Percentiles rank a stretch among this genome's conserved stretches.
These are phyloP conservation scores for Puccinia polysora DNA, from an alignment of 1,284 basidiomycete species.

Conservation along the genomic window DNA sequence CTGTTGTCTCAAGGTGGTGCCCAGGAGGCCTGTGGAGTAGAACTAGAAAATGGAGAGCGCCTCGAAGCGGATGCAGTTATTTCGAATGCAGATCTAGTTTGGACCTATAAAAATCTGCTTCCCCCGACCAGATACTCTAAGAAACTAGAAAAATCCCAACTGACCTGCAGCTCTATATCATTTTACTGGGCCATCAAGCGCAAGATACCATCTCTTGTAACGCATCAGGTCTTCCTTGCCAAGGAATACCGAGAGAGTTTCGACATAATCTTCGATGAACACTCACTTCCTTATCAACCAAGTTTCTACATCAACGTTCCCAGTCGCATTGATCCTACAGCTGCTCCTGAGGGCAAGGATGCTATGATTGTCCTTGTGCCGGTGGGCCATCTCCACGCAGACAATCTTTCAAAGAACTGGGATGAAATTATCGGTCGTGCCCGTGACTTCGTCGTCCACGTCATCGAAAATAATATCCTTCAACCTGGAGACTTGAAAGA, in stretches of 20 bases:
- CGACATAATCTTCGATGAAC: conserved; percentile 58
- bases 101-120: conserved; percentile 57
- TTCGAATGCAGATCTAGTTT: conserved; percentile 59
- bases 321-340: conserved; percentile 53
- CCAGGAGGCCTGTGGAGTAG: conserved; percentile 54
- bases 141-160: conserved; percentile 49
- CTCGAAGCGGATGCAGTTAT: conserved; percentile 57
- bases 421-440: conserved; percentile 48
- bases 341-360: conserved; percentile 54
- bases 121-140: conserved; percentile 52
- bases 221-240: conserved; percentile 57
- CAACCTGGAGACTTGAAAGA: conserved; percentile 35
- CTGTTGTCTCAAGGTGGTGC: conserved; percentile 49
- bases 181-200: conserved; percentile 59
- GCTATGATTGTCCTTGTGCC: conserved; percentile 55
- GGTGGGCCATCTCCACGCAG: conserved; percentile 51
- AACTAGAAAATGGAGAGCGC: conserved; percentile 54
- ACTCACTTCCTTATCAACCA: conserved; percentile 57
- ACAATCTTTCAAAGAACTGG: conserved; percentile 46
- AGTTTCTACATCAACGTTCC: conserved; percentile 60
- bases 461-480: conserved; percentile 47
- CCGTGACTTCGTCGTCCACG: conserved; percentile 47
- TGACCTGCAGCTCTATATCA: conserved; percentile 58
- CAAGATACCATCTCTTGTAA: conserved; percentile 55
- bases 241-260: conserved; percentile 53